Conservation (phyloP, 306 rosid species). For the Begonia masoniana region DNA sequence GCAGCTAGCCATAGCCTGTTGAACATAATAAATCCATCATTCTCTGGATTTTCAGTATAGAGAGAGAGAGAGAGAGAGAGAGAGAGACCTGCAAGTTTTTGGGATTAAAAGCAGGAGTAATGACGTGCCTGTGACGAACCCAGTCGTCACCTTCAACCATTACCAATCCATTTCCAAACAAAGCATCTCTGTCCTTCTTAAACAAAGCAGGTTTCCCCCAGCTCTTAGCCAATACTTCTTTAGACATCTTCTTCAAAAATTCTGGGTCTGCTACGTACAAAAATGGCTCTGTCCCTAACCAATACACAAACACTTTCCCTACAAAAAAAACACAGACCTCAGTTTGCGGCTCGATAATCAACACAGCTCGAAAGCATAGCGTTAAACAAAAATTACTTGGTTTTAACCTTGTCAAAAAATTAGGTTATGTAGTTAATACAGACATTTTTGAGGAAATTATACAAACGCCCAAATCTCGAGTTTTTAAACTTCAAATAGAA, state of each 20-base stretch:
- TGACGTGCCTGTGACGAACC: slow-evolving; percentile 56
- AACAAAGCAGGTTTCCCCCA: slow-evolving; percentile 85
- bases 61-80: not conserved
- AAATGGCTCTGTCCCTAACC: slow-evolving; percentile 84
- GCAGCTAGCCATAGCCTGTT: slow-evolving; percentile 46
- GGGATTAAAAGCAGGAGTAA: slow-evolving; percentile 64
- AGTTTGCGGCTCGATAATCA: no score
- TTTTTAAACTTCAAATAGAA: no score
- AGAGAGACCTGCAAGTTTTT: slow-evolving; percentile 43
- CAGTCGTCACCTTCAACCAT: slow-evolving; percentile 73
- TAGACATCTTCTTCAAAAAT: slow-evolving; percentile 47
- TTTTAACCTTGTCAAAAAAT: not conserved
- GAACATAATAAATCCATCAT: slow-evolving; percentile 4
- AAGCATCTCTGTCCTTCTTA: slow-evolving; percentile 44
- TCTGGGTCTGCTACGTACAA: slow-evolving; percentile 61
- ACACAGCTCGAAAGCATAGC: no score
- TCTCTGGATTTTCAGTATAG: no score
- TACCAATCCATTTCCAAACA: slow-evolving; percentile 70
- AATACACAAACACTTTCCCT: slow-evolving; percentile 62
- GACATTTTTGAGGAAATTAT: no score
- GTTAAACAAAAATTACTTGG: not conserved
- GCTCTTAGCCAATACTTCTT: slow-evolving; percentile 37
- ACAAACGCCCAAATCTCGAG: no score
- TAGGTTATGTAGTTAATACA: not conserved
- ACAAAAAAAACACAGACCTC: not conserved